Evolutionary conservation across 805 yeast species (phyloP).

Genomic region (Candida verbasci): DNA sequence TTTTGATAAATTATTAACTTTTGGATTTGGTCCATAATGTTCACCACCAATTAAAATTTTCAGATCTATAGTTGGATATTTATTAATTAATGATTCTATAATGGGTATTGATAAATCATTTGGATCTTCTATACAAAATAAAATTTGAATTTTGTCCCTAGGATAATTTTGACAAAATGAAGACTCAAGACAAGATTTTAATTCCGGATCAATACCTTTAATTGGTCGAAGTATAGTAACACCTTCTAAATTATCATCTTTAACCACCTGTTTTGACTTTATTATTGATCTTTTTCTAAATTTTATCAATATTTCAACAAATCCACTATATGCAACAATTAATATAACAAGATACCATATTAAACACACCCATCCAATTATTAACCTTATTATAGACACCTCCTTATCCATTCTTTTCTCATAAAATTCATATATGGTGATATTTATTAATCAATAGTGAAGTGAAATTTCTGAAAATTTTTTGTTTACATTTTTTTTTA

Average conservation of each 20-base stretch:
- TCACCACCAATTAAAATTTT: conserved; percentile 46
- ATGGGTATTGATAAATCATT: conserved; percentile 63
- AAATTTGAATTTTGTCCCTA: conserved; percentile 51
- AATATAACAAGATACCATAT: conserved; percentile 39
- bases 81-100: conserved; percentile 43
- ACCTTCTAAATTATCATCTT: conserved; percentile 21
- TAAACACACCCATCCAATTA: conserved; percentile 11
- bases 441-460: too few species aligned
- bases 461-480: background rate
- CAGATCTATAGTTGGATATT: conserved; percentile 56
- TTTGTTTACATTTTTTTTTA: background rate
- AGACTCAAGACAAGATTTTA: conserved; percentile 61
- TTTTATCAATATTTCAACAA: conserved; percentile 30
- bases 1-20: conserved; percentile 80
- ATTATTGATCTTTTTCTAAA: conserved; percentile 17
- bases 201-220: conserved; percentile 78
- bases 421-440: background rate
- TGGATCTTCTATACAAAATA: conserved; percentile 68
- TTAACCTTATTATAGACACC: background rate
- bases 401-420: background rate
- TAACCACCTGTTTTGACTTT: background rate
- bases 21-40: conserved; percentile 81
- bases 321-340: conserved; percentile 35
- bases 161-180: conserved; percentile 71
- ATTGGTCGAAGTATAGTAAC: conserved; percentile 80